These are phyloP conservation scores for Viola odorata DNA, from an alignment of 345 rosid species.

Conservation along the genomic window DNA sequence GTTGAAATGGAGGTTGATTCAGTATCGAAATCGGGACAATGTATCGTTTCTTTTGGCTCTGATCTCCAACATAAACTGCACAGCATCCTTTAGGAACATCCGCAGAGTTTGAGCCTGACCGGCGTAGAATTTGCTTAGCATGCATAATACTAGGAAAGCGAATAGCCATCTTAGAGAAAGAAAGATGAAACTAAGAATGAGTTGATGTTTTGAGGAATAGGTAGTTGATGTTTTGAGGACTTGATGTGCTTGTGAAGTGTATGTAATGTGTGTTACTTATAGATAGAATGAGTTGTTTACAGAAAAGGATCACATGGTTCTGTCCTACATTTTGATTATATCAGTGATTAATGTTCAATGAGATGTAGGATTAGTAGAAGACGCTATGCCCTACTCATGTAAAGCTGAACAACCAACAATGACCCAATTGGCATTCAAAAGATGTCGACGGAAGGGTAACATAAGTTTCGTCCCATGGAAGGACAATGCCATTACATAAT, in stretches of 20 bases:
- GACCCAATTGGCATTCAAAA: too few relatives aligned
- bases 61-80: constrained; percentile 29
- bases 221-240: background rate
- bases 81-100: constrained; percentile 15
- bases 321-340: too few relatives aligned
- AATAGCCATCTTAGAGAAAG: background rate
- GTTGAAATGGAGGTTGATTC: constrained; percentile 33
- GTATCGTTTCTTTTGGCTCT: constrained; percentile 26
- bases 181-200: background rate
- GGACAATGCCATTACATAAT: too few relatives aligned
- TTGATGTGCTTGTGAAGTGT: background rate
- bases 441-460: too few relatives aligned
- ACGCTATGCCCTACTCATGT: too few relatives aligned
- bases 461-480: too few relatives aligned
- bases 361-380: too few relatives aligned
- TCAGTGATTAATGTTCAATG: too few relatives aligned
- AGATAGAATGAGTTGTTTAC: background rate
- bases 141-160: background rate
- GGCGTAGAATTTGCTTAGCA: background rate
- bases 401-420: too few relatives aligned
- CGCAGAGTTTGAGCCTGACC: background rate
- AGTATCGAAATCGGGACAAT: constrained; percentile 35
- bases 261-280: background rate
- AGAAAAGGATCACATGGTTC: constrained; percentile 5
- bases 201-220: too few relatives aligned